Conservation (phyloP, 2,329 filamentous ascomycete genomes). For the Pseudogymnoascus sp. region DNA sequence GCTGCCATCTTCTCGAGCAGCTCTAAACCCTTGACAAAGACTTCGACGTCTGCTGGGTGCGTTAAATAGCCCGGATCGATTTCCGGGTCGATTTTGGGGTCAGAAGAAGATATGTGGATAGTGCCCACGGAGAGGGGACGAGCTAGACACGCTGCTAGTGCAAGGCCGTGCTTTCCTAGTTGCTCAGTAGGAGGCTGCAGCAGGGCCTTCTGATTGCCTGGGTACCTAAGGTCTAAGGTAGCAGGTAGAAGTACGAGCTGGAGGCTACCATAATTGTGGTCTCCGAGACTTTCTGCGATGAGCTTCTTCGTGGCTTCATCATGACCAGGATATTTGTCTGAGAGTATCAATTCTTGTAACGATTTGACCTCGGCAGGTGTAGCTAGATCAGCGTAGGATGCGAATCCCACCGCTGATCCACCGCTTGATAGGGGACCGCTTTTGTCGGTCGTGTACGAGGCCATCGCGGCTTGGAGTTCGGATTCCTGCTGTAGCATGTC, state of each 20-base stretch:
- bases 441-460: slow-evolving; percentile 24
- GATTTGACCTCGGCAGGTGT: not conserved
- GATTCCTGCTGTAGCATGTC: slow-evolving; percentile 12
- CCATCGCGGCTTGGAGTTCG: slow-evolving; percentile 26
- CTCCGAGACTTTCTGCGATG: not conserved
- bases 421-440: slow-evolving; percentile 13
- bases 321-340: not conserved
- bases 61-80: slow-evolving; percentile 39
- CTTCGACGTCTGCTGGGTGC: slow-evolving; percentile 36
- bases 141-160: slow-evolving; percentile 35
- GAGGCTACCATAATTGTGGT: slow-evolving; percentile 5
- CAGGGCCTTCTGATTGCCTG: not conserved
- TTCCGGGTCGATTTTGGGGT: slow-evolving; percentile 29
- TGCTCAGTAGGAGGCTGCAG: not conserved
- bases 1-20: slow-evolving; percentile 11
- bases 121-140: slow-evolving; percentile 36
- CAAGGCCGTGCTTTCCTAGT: slow-evolving; percentile 19
- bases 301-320: not conserved
- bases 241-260: slow-evolving; percentile 11
- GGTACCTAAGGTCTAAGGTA: not conserved
- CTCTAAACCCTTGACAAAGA: slow-evolving; percentile 13
- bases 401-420: slow-evolving; percentile 7
- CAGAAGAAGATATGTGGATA: slow-evolving; percentile 33
- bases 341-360: not conserved
- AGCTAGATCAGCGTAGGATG: slow-evolving; percentile 1